Evolutionary conservation across 1,139 yeast species (phyloP), one percentile per base, ranked within the genome.

Genomic region (Candida gigantensis): DNA sequence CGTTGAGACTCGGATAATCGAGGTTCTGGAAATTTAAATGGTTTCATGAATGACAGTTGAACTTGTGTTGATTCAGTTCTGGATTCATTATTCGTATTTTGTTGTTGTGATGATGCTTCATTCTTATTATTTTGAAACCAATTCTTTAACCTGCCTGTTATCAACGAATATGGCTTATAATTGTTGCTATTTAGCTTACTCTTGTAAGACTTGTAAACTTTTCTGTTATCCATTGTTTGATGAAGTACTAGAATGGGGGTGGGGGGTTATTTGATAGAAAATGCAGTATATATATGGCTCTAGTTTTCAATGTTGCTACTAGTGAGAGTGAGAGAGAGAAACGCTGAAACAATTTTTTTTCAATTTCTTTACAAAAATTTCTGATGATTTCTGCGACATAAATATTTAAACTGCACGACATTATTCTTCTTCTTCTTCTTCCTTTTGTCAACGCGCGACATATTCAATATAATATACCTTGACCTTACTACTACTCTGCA

Each of bases 161-260:
- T 24, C 25, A 31, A 50, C 10, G 53, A 49, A 25, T 50, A 40
- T 5, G 49, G 49, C 23, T 47, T 42, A 23, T 18, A 30, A 12
- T 20, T 27, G 9, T 37, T 39, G 4, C 8, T 23, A 35, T 55
- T 47, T 20, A 52, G 46, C 42, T 55, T 53, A 24, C 58, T 59
- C 36, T 53, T 53, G 39, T 62, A 60, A 2, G 62, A 54, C 39
- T 58, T 58, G 37, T 60, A 60, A 21, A 68, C 65, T 45, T 64
- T 57, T 50, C 74, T 60, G 45, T 68, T 69, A 50, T 70, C 75
- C 76, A 70, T 69, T 14, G 19, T 25, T 18, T 5, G 19, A 11
- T 28, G 18, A 15, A 20, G 23, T 9, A 20, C 3, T 20, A 9
- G 8, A 6, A 20, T 20, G n/a, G 21, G 21, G 9, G 21, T 18